phyloP scores from a whole-genome alignment of 768 basidiomycete species.

The Suillus weaverae region DNA sequence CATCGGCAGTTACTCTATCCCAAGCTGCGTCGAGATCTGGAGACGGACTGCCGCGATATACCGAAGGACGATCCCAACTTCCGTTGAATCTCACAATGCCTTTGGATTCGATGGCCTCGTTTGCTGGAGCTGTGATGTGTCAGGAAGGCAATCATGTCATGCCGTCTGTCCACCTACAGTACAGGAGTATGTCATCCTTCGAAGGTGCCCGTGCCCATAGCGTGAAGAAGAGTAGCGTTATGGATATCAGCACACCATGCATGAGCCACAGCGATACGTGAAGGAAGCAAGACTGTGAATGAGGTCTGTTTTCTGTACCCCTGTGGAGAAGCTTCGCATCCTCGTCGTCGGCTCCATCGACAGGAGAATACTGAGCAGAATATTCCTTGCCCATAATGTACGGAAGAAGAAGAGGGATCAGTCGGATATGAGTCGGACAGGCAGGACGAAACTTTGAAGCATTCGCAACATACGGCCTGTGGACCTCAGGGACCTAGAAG shows the following conservation, averaged over 20 bases:
- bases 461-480: not conserved
- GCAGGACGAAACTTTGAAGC: not conserved
- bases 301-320: not conserved
- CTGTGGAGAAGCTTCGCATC: not conserved
- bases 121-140: not conserved
- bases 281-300: not conserved
- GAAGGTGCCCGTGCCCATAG: conserved; percentile 8
- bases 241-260: not conserved
- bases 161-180: not conserved
- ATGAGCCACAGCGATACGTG: conserved; percentile 2
- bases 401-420: not conserved
- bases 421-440: not conserved
- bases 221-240: conserved; percentile 6
- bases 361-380: not conserved
- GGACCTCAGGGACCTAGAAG: not conserved
- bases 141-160: not conserved
- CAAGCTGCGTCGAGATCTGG: conserved; percentile 15
- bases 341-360: not conserved
- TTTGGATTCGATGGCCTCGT: not conserved
- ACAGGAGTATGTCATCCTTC: not conserved
- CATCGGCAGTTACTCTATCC: conserved; percentile 7
- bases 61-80: not conserved
- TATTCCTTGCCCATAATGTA: not conserved
- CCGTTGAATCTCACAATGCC: conserved; percentile 1
- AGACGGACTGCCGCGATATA: conserved; percentile 11